Percentiles rank a stretch among this genome's conserved stretches.
Evolutionary conservation across 371 early-diverging fungal genomes (phyloP).

Genomic region (Mucor irregularis): DNA sequence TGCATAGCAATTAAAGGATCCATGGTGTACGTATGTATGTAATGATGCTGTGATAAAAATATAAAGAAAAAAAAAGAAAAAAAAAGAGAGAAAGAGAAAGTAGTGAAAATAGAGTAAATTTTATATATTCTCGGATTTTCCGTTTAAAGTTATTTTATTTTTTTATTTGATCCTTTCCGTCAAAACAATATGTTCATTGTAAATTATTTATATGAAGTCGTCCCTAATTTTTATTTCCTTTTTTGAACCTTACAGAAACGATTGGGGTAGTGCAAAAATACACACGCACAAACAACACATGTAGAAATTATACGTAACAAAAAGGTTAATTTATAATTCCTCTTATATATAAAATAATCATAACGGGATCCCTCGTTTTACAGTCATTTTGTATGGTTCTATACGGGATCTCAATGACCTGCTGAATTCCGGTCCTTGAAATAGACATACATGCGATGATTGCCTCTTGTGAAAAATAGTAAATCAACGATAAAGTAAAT

Average conservation of each 20-base stretch:
- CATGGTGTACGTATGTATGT: not conserved
- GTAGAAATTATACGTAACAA: not conserved
- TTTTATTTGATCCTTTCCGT: conserved; percentile 15
- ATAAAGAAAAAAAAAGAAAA: conserved; percentile 2
- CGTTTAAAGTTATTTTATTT: conserved; percentile 2
- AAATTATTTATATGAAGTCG: conserved; percentile 17
- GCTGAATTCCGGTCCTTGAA: too few species aligned
- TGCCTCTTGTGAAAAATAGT: too few species aligned
- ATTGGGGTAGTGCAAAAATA: conserved; percentile 2
- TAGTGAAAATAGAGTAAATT: not conserved
- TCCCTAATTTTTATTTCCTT: conserved; percentile 3
- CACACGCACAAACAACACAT: conserved; percentile 2
- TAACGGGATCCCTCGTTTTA: too few species aligned
- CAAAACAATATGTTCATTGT: conserved; percentile 4
- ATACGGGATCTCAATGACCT: too few species aligned
- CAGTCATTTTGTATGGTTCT: too few species aligned
- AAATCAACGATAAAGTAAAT: too few species aligned
- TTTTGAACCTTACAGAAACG: not conserved
- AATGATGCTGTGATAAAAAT: not conserved
- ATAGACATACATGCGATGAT: too few species aligned
- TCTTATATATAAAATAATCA: not conserved
- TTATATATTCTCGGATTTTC: conserved; percentile 2
- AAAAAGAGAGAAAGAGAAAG: conserved; percentile 9
- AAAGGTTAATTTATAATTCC: not conserved
- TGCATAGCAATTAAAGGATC: not conserved